These are phyloP conservation scores for Elaphomyces granulatus DNA, from an alignment of 495 filamentous ascomycete genomes.

Conservation along the genomic window DNA sequence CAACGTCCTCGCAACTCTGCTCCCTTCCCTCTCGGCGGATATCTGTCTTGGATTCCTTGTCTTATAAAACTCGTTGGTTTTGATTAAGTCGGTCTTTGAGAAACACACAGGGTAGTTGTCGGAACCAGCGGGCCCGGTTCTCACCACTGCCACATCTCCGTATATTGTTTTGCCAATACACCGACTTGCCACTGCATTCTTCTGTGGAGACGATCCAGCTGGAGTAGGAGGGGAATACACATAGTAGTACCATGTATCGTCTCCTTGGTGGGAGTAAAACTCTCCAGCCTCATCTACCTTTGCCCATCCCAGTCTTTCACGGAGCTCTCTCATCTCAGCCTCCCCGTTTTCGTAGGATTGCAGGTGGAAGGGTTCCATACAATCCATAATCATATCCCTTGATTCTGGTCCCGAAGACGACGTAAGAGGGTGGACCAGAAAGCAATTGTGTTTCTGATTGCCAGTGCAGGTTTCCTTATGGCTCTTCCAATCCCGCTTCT, in stretches of 20 bases:
- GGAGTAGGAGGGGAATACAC: neutral
- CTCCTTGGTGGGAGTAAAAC: constrained; percentile 9
- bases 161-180: neutral
- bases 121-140: neutral
- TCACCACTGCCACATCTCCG: neutral
- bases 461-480: constrained; percentile 25
- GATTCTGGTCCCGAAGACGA: neutral
- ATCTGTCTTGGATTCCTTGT: neutral
- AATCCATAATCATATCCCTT: neutral
- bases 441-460: neutral
- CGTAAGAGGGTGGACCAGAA: neutral
- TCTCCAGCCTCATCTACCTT: constrained; percentile 5
- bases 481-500: constrained; percentile 28
- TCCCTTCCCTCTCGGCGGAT: neutral
- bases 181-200: neutral
- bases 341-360: constrained; percentile 6
- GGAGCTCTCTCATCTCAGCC: constrained; percentile 7
- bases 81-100: neutral
- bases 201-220: neutral
- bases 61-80: neutral
- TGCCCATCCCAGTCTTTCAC: constrained; percentile 3
- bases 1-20: neutral
- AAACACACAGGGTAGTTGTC: neutral
- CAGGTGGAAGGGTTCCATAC: constrained; percentile 10
- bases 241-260: constrained; percentile 3